Evolutionary conservation across 345 rosid species (phyloP).

Genomic region (Eucalyptus viminalis): DNA sequence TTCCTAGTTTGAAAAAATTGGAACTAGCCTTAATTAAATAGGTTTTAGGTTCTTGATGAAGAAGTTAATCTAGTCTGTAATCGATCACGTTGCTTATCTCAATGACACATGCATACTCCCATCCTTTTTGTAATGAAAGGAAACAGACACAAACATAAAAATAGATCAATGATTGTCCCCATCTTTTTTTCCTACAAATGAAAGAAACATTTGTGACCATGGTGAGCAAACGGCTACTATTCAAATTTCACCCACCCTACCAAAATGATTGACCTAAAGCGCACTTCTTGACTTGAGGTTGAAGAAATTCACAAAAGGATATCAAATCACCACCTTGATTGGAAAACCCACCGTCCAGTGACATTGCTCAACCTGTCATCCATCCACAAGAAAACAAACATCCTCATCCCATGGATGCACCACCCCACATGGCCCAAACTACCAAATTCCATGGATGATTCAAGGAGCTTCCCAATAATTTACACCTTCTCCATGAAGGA

Average conservation of each 20-base stretch:
- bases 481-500: neutral
- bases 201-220: neutral
- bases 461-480: neutral
- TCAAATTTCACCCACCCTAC: neutral
- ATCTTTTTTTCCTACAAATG: neutral
- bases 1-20: neutral
- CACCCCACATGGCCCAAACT: neutral
- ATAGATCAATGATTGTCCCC: neutral
- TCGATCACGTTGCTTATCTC: neutral
- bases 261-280: neutral
- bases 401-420: neutral
- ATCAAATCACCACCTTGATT: neutral
- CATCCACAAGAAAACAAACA: neutral
- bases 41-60: neutral
- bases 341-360: neutral
- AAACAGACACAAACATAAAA: neutral
- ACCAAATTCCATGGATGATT: neutral
- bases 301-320: neutral
- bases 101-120: neutral
- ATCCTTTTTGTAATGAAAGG: neutral
- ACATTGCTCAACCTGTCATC: neutral
- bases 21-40: neutral
- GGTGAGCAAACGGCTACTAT: neutral
- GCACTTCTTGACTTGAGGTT: neutral
- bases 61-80: fast-evolving